phyloP scores from a whole-genome alignment of 2,329 filamentous ascomycete species.

The Colletotrichum abscissum region DNA sequence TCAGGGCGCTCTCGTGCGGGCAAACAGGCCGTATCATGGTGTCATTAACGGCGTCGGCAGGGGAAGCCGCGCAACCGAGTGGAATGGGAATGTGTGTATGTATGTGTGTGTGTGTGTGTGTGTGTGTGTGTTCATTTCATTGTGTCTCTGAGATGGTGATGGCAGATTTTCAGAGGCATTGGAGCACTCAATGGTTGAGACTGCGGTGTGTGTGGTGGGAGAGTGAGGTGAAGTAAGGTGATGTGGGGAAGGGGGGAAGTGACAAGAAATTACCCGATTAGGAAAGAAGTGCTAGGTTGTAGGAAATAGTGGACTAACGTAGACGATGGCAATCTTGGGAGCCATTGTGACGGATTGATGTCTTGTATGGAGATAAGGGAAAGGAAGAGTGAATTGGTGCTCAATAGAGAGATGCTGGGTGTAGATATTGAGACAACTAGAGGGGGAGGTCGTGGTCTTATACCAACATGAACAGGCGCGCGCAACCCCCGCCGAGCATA shows the following conservation, averaged over 20 bases:
- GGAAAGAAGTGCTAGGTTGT: conserved; percentile 16
- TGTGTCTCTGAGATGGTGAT: background rate
- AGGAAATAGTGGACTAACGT: conserved; percentile 65
- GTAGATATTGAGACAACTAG: background rate
- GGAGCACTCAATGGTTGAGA: background rate
- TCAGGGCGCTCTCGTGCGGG: conserved; percentile 3
- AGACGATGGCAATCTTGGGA: conserved; percentile 92
- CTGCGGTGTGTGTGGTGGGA: background rate
- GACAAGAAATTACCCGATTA: conserved; percentile 20
- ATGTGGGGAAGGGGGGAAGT: background rate
- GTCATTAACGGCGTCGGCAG: background rate
- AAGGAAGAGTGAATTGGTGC: background rate
- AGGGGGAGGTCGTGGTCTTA: conserved; percentile 16
- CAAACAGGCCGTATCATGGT: background rate
- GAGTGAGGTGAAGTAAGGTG: background rate
- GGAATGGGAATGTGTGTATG: background rate
- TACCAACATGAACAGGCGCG: conserved; percentile 1
- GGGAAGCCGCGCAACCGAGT: background rate
- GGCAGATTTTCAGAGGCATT: no score
- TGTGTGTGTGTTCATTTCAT: no score
- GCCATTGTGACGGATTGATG: conserved; percentile 71
- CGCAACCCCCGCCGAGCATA: background rate
- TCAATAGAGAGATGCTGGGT: background rate
- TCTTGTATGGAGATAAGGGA: conserved; percentile 7
- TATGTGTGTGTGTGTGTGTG: no score